phyloP scores from a whole-genome alignment of 2,329 filamentous ascomycete species.

The Orbilia javanica region DNA sequence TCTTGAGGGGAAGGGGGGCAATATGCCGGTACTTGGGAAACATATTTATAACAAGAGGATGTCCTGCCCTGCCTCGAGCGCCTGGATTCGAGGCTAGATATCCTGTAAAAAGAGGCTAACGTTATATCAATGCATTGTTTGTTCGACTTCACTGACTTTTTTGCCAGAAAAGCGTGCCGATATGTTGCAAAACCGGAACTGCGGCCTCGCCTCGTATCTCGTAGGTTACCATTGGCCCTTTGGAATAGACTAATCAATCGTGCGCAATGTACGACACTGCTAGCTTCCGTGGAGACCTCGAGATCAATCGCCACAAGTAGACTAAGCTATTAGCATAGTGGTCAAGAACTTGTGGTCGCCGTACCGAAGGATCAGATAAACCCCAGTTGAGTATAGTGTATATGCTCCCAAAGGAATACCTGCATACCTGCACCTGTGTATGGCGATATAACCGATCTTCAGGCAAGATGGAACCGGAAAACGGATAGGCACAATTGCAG shows the following conservation, averaged over 20 bases:
- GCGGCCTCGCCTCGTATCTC: neutral
- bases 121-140: slow-evolving; percentile 7
- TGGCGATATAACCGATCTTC: neutral
- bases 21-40: slow-evolving; percentile 1
- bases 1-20: slow-evolving; percentile 1
- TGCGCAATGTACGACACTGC: neutral
- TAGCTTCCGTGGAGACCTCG: neutral
- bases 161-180: neutral
- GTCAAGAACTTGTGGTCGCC: neutral
- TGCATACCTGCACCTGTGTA: neutral
- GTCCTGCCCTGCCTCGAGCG: too few relatives aligned
- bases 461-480: neutral
- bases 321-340: too few relatives aligned
- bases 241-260: neutral
- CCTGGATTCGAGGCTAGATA: too few relatives aligned
- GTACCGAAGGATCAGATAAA: too few relatives aligned
- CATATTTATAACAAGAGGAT: too few relatives aligned
- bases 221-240: neutral
- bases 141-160: too few relatives aligned
- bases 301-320: neutral
- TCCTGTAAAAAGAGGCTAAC: neutral
- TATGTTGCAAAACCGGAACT: neutral
- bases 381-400: too few relatives aligned
- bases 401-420: neutral
- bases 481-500: neutral